Base-by-base conservation (phyloP, 495 filamentous ascomycete genomes). In the Xylaria flabelliformis region DNA sequence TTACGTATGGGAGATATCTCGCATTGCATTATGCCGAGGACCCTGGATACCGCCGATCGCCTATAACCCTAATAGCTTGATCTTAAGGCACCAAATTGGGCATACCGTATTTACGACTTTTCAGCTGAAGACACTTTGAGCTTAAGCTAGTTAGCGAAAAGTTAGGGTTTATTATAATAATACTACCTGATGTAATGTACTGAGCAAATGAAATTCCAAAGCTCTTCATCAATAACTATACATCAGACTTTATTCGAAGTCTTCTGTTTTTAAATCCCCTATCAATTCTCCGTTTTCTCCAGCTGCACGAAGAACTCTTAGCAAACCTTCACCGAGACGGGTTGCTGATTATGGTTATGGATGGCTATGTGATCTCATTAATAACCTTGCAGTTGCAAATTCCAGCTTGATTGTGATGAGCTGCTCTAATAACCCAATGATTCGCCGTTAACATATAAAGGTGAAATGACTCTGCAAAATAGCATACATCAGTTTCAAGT, bases 21-120 rank as follows among this genome's bases (percentile, higher is more conserved):
- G 46, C 64, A 67, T 51, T 39, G 46, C 46, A 41, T 51, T 67
- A 67, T 53, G 64, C 46, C 64, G 64, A 67, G 32, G 32, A 53
- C 46, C 44, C 64, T 53, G 46, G 32, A 36, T 24, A 17, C 46
- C 7, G 46, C 29, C 10, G 46, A 66, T 51, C 64, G 26, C 26
- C 15, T 29, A 51, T 39, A 34, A 29, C 7, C 17, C 55, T 19
- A 12, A 26, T 21, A 10, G 21, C 63, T 48, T 65, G 42, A 17
- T n/a, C 41, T 32, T 32, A 29, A 61, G 21, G 21, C 5, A 61
- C 58, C 4, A n/a, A 61, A 36, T n/a, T 39, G 12, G 34, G 58
- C 39, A 61, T 56, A 39, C n/a, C 32, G 34, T 3, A 10, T 10
- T 42, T 13, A 15, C 24, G 17, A 13, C 10, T 21, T 5, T 29